Evolutionary conservation across 805 yeast genomes (phyloP), one percentile per base, ranked within the genome.

Genomic region (Yamadazyma ubonensis): DNA sequence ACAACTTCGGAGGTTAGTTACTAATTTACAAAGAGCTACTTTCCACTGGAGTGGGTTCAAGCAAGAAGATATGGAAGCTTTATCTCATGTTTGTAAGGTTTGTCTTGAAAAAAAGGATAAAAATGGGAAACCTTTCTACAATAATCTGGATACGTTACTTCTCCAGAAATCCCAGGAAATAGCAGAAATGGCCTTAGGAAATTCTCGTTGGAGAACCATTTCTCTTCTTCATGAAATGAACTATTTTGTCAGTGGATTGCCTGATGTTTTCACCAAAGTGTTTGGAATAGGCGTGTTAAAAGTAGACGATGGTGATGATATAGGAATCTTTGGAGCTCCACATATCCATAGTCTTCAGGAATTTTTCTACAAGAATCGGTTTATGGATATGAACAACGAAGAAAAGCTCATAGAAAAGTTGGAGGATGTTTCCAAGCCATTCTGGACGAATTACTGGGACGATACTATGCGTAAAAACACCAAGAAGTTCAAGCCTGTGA

Each of bases 41-140:
- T 81, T 83, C 54, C 79, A 79, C 50, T 83, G 90, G 90, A 79
- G 86, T 1, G 89, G 88, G 0, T 83, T 83, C 52, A 68, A 81
- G 9, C 67, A 70, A 18, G 68, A 66, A 29, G 88, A 83, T 57
- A 65, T 83, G 20, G 75, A 76, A 35, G 64, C 72, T 16, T 63
- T 83, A 56, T 53, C 76, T 2, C 59, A 62, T 16, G 72, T 82
- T 20, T 73, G 83, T 36, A 59, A 65, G 11, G 57, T 59, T 16
- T 71, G 79, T 5, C 43, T 78, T 25, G 64, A 70, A 12, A 71
- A 70, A 42, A 49, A 51, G 22, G 49, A 53, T 10, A 44, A 48
- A 2, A 52, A 52, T 21, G 61, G 61, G 0, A 43, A 49, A 1
- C 37, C 46, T 1, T 51, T 55, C 25, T 75, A 73, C 48, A 46